Evolutionary conservation across 495 filamentous ascomycete genomes (phyloP).

Genomic region (Viridothelium virens): DNA sequence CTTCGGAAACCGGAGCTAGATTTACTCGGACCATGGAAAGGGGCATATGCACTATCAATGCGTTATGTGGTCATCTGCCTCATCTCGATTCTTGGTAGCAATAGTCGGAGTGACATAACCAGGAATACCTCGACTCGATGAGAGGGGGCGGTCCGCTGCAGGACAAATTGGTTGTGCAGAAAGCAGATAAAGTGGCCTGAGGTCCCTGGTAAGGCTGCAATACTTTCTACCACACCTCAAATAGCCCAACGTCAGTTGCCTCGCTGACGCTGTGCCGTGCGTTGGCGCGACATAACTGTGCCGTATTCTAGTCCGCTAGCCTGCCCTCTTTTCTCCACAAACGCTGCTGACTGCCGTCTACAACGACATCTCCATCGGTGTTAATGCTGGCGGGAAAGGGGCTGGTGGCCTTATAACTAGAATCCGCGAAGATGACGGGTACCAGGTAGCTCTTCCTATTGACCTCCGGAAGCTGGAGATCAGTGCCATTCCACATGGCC

Average conservation of each 20-base stretch:
- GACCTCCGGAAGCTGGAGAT: too few species aligned
- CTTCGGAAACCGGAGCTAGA: background rate
- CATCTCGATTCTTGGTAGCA: background rate
- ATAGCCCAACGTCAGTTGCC: background rate
- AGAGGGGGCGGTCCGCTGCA: slow-evolving; percentile 2
- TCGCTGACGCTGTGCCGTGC: slow-evolving; percentile 9
- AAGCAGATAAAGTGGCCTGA: background rate
- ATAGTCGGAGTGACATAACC: background rate
- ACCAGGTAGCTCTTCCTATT: too few species aligned
- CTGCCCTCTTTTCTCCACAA: background rate
- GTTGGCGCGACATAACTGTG: background rate
- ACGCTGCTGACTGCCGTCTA: background rate
- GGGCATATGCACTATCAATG: background rate
- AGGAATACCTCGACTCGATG: background rate
- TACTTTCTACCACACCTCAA: background rate
- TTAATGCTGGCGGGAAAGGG: background rate
- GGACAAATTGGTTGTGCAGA: background rate
- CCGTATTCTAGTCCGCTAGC: background rate
- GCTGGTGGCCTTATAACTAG: background rate
- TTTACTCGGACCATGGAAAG: background rate
- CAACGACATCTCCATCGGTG: background rate
- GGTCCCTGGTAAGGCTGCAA: slow-evolving; percentile 8
- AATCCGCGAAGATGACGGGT: background rate
- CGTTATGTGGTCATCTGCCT: background rate
- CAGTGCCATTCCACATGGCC: background rate